These are phyloP conservation scores for Neurospora sp. DNA, from an alignment of 2,329 filamentous ascomycete genomes.

Conservation along the genomic window DNA sequence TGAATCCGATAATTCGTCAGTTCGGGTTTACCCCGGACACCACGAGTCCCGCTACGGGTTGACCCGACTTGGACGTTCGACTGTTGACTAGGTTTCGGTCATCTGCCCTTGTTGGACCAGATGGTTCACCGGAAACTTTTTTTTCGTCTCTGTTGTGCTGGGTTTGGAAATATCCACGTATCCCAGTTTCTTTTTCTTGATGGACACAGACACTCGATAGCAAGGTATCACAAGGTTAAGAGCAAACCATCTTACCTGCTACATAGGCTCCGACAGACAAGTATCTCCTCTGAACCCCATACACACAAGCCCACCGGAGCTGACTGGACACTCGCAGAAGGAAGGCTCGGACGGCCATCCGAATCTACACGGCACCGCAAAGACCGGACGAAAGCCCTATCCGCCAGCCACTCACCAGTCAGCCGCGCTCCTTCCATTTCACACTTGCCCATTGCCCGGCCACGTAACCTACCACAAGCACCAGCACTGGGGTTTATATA, in stretches of 20 bases:
- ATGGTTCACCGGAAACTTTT: neutral
- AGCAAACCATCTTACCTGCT: neutral
- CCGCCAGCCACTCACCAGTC: neutral
- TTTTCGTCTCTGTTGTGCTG: neutral
- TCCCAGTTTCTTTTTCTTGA: neutral
- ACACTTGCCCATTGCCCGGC: neutral
- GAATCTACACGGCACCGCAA: neutral
- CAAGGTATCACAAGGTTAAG: neutral
- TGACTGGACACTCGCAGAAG: neutral
- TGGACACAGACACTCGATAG: neutral
- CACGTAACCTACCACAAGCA: neutral
- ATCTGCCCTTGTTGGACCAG: neutral
- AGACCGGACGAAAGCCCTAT: neutral
- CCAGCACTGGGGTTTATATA: neutral
- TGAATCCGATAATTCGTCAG: neutral
- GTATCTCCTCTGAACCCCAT: neutral
- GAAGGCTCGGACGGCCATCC: neutral
- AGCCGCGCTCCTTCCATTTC: neutral
- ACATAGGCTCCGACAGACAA: neutral
- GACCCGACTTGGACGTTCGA: neutral
- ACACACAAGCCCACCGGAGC: neutral
- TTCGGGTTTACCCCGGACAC: neutral
- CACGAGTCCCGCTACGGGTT: neutral
- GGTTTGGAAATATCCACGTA: neutral
- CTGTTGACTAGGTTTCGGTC: neutral